Percentiles rank a stretch among this genome's conserved stretches.
These are phyloP conservation scores for Ambispora gerdemannii DNA, from an alignment of 192 early-diverging fungal species.

Conservation along the genomic window DNA sequence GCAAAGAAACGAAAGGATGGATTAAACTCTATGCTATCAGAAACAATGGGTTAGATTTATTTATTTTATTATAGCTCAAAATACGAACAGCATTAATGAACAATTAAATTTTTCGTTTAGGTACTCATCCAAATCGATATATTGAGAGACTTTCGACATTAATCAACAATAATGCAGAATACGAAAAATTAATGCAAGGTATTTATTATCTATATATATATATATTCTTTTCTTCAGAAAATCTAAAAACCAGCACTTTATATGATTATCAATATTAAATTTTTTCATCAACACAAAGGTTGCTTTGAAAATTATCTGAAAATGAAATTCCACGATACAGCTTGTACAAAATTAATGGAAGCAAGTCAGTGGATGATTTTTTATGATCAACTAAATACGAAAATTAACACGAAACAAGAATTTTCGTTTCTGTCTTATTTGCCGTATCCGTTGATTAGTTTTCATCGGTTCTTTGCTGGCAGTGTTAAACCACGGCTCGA, in stretches of 20 bases:
- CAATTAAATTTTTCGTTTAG: no score
- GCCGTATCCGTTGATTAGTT: slow-evolving; percentile 66
- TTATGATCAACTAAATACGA: slow-evolving; percentile 68
- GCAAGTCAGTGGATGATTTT: slow-evolving; percentile 78
- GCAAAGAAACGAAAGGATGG: slow-evolving; percentile 31
- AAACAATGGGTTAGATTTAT: not conserved
- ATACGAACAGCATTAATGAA: no score
- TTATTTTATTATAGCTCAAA: no score
- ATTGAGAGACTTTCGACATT: slow-evolving; percentile 49
- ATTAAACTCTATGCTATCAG: not conserved
- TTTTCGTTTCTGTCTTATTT: slow-evolving; percentile 64
- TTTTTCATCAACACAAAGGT: no score
- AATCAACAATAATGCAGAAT: slow-evolving; percentile 70
- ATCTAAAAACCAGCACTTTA: no score
- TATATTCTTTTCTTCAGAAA: no score
- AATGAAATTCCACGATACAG: slow-evolving; percentile 75
- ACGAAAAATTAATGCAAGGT: slow-evolving; percentile 85
- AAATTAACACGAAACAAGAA: slow-evolving; percentile 44
- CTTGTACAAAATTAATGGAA: slow-evolving; percentile 61
- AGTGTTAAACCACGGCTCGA: slow-evolving; percentile 55
- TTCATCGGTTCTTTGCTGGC: slow-evolving; percentile 81
- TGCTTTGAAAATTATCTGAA: slow-evolving; percentile 90
- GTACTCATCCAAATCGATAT: slow-evolving; percentile 45
- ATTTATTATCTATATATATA: no score
- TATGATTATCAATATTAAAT: no score